phyloP scores from a whole-genome alignment of 805 yeast genomes.

The Wickerhamiella parazyma region DNA sequence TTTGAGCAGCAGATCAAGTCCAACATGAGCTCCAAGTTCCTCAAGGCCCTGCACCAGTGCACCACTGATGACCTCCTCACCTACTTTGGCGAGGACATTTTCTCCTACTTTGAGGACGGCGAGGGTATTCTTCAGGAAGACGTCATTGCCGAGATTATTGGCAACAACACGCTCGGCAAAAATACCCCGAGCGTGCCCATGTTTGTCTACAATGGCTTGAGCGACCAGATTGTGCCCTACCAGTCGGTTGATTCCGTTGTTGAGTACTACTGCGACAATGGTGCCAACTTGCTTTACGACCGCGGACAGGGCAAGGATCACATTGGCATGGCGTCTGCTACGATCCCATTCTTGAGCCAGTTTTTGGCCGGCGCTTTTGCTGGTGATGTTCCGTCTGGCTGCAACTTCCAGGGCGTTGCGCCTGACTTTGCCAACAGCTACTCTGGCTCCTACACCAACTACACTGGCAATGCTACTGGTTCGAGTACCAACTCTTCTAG shows the following conservation, averaged over 20 bases:
- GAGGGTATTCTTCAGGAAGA: slow-evolving; percentile 12
- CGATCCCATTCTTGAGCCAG: background rate
- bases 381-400: slow-evolving; percentile 3
- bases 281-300: slow-evolving; percentile 18
- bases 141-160: slow-evolving; percentile 12
- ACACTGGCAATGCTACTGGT: background rate
- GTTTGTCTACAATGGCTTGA: slow-evolving; percentile 20
- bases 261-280: slow-evolving; percentile 19
- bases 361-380: background rate
- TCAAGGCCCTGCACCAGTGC: slow-evolving; percentile 14
- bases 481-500: background rate
- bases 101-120: slow-evolving; percentile 15
- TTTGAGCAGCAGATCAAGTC: slow-evolving; percentile 8
- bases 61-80: slow-evolving; percentile 9
- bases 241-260: slow-evolving; percentile 14
- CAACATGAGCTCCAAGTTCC: background rate
- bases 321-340: background rate
- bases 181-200: slow-evolving; percentile 17
- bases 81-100: slow-evolving; percentile 15
- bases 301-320: slow-evolving; percentile 14
- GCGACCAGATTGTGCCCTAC: slow-evolving; percentile 20
- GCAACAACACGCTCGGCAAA: slow-evolving; percentile 18
- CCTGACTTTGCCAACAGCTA: slow-evolving; percentile 4
- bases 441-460: slow-evolving; percentile 1
- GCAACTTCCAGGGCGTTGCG: slow-evolving; percentile 5